Conservation (phyloP, 306 rosid species). For the Prunus mume region DNA sequence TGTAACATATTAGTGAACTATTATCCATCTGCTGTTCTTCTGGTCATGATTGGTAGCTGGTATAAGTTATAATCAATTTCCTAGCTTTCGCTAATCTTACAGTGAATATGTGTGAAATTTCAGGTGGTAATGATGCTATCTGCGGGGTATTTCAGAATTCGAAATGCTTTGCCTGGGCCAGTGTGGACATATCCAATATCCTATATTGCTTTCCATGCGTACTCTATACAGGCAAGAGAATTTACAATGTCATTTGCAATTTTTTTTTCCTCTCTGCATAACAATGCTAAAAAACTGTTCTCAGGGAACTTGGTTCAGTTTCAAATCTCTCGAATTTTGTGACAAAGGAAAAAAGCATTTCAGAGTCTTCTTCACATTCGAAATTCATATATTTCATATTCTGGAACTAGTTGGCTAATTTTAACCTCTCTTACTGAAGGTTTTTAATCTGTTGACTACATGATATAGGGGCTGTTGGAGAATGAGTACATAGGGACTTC, state of each 20-base stretch:
- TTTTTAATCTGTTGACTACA: slow-evolving; percentile 2
- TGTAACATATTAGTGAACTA: not conserved
- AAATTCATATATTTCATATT: not conserved
- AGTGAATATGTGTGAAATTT: slow-evolving; percentile 20
- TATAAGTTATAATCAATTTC: not conserved
- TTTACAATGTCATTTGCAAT: not conserved
- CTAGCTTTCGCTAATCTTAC: slow-evolving; percentile 17
- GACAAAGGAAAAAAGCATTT: not conserved
- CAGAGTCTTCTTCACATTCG: not conserved
- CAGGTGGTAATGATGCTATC: slow-evolving; percentile 98
- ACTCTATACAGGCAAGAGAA: slow-evolving; percentile 81
- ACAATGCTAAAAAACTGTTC: not conserved
- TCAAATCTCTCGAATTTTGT: not conserved
- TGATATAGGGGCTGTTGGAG: slow-evolving; percentile 81
- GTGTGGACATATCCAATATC: slow-evolving; percentile 90
- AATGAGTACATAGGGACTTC: slow-evolving; percentile 84
- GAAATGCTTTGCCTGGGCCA: slow-evolving; percentile 73
- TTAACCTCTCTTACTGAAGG: not conserved
- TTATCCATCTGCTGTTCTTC: not conserved
- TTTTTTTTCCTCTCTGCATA: not conserved
- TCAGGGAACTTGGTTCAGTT: not conserved
- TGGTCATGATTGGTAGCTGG: not conserved
- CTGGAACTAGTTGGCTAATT: slow-evolving; percentile 3
- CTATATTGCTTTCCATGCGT: slow-evolving; percentile 83
- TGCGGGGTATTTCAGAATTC: slow-evolving; percentile 90